These are phyloP conservation scores for Hippophae gyantsensis DNA, from an alignment of 306 rosid species.

Conservation along the genomic window DNA sequence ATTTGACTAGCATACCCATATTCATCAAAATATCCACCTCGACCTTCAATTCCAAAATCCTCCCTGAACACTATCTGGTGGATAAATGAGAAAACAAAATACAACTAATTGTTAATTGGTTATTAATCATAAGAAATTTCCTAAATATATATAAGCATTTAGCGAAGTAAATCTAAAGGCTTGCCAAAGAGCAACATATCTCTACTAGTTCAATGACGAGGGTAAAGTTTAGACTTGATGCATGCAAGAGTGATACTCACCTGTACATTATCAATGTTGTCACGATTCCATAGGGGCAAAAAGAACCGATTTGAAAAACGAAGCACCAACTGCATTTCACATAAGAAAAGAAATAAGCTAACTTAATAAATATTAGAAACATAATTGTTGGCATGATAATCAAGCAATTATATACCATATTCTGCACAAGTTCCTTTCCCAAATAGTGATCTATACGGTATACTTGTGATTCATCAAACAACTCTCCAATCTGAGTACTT, in stretches of 20 bases:
- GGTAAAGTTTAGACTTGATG: neutral
- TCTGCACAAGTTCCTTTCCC: constrained; percentile 97
- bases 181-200: too few species aligned
- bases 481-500: constrained; percentile 74
- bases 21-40: constrained; percentile 97
- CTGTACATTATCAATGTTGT: constrained; percentile 89
- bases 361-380: constrained; percentile 13
- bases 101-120: too few species aligned
- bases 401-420: constrained; percentile 50
- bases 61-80: constrained; percentile 92
- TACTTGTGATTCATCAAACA: constrained; percentile 81
- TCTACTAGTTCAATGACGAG: neutral
- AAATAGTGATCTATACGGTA: constrained; percentile 95
- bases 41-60: constrained; percentile 98
- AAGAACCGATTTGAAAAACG: constrained; percentile 93
- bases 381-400: neutral
- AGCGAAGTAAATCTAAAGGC: too few species aligned
- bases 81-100: constrained; percentile 6
- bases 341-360: constrained; percentile 23
- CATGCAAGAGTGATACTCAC: constrained; percentile 34
- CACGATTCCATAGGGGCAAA: constrained; percentile 95
- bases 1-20: constrained; percentile 58
- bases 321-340: constrained; percentile 76
- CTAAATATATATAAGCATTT: too few species aligned
- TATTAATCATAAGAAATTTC: too few species aligned